Conservation (phyloP, 2,329 filamentous ascomycete genomes). For the Fusarium sp. region DNA sequence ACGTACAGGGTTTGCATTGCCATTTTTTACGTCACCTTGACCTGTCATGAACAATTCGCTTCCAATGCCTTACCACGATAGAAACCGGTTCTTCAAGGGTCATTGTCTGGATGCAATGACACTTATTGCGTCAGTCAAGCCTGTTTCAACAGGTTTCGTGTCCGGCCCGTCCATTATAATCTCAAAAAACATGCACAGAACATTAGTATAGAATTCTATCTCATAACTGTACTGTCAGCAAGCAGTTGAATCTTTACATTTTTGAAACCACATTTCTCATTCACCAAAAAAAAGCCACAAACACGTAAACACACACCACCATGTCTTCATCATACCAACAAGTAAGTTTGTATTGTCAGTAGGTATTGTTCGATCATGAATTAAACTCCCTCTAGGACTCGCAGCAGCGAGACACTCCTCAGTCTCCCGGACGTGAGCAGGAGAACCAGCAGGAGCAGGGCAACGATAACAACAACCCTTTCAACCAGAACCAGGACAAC, state of each 20-base stretch:
- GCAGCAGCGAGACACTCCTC: conserved; percentile 36
- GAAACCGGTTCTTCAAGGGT: conserved; percentile 44
- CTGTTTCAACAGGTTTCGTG: conserved; percentile 40
- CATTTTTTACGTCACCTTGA: conserved; percentile 40
- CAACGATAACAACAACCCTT: conserved; percentile 24
- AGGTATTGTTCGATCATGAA: background rate
- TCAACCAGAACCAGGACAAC: conserved; percentile 14
- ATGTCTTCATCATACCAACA: conserved; percentile 42
- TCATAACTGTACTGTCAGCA: conserved; percentile 14
- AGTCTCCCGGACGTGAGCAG: conserved; percentile 19
- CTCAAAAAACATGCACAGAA: conserved; percentile 39
- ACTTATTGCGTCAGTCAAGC: conserved; percentile 47
- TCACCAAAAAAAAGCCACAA: conserved; percentile 6
- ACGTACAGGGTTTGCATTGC: conserved; percentile 11
- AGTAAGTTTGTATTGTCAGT: conserved; percentile 24
- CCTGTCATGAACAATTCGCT: conserved; percentile 16
- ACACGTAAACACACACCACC: conserved; percentile 12
- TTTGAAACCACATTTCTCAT: conserved; percentile 4
- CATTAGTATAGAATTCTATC: conserved; percentile 17
- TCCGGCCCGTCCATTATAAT: conserved; percentile 24
- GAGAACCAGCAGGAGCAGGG: conserved; percentile 22
- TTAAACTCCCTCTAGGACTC: conserved; percentile 29
- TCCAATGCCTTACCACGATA: conserved; percentile 16
- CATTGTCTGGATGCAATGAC: conserved; percentile 35
- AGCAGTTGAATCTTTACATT: conserved; percentile 8